Conservation (phyloP, 202 grass and related monocot genomes). For the Brachypodium distachyon region DNA sequence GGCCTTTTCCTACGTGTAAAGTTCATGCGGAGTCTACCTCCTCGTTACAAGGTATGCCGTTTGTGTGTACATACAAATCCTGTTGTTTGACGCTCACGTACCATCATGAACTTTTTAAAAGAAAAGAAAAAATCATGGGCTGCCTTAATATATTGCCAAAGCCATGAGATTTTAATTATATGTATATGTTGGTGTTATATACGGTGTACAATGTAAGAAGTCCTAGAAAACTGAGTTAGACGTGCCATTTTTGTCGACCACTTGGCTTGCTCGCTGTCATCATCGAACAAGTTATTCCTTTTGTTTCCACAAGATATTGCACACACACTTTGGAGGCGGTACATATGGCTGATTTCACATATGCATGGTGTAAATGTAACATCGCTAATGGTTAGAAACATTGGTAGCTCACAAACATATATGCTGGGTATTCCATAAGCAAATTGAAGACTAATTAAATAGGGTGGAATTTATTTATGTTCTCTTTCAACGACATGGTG, state of each 20-base stretch:
- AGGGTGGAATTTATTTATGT: background rate
- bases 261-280: background rate
- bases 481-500: background rate
- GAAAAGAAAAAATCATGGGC: background rate
- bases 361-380: background rate
- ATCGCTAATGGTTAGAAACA: background rate
- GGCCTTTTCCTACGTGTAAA: slow-evolving; percentile 89
- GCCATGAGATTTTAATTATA: background rate
- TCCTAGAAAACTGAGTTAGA: background rate
- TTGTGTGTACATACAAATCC: background rate
- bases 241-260: background rate
- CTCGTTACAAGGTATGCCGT: slow-evolving; percentile 71
- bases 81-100: background rate
- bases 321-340: background rate
- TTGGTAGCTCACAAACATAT: background rate
- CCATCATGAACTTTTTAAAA: background rate
- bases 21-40: slow-evolving; percentile 83
- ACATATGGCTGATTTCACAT: background rate
- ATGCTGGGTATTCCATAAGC: background rate
- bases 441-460: background rate
- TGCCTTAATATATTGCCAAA: background rate
- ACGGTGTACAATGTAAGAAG: background rate
- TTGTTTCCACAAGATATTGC: background rate
- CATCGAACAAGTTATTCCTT: background rate
- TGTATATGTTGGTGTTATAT: background rate